A percentile compares a stretch with the other conserved stretches of the same genome.
These are phyloP conservation scores for Ceratobasidium sp. DNA, from an alignment of 1,284 basidiomycete genomes.

Conservation along the genomic window DNA sequence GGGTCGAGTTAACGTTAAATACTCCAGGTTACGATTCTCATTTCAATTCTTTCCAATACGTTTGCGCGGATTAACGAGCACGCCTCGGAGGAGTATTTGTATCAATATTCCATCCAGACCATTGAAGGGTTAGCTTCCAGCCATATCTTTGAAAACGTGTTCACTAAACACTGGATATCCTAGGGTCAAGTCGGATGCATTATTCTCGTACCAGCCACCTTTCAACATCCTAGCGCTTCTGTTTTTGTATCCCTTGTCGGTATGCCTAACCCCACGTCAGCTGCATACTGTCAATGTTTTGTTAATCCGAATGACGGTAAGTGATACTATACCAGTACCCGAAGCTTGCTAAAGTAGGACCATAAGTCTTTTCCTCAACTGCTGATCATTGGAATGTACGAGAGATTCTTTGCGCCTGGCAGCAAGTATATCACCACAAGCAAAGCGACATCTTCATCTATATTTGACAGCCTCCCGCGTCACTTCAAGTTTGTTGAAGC, in stretches of 20 bases:
- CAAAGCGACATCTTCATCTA: conserved; percentile 66
- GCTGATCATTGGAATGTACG: conserved; percentile 82
- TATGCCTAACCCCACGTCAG: conserved; percentile 76
- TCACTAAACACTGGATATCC: background rate
- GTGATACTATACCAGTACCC: conserved; percentile 48
- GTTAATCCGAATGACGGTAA: conserved; percentile 80
- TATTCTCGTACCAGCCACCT: conserved; percentile 92
- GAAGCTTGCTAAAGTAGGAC: background rate
- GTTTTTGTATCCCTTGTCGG: conserved; percentile 82
- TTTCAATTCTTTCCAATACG: conserved; percentile 76
- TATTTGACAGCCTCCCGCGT: conserved; percentile 71
- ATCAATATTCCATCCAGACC: conserved; percentile 87
- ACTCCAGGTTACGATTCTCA: conserved; percentile 42
- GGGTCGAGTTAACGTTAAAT: background rate
- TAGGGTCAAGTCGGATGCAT: conserved; percentile 87
- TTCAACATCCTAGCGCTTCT: conserved; percentile 85
- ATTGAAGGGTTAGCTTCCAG: conserved; percentile 79
- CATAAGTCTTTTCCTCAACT: conserved; percentile 81
- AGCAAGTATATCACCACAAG: conserved; percentile 66
- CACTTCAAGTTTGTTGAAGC: conserved; percentile 77
- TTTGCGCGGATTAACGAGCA: conserved; percentile 82
- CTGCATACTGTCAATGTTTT: conserved; percentile 87
- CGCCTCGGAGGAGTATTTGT: conserved; percentile 79
- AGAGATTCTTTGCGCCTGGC: conserved; percentile 74
- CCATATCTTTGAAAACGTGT: background rate